phyloP scores from a whole-genome alignment of 2,329 filamentous ascomycete species.

The Aspergillus arachidicola region DNA sequence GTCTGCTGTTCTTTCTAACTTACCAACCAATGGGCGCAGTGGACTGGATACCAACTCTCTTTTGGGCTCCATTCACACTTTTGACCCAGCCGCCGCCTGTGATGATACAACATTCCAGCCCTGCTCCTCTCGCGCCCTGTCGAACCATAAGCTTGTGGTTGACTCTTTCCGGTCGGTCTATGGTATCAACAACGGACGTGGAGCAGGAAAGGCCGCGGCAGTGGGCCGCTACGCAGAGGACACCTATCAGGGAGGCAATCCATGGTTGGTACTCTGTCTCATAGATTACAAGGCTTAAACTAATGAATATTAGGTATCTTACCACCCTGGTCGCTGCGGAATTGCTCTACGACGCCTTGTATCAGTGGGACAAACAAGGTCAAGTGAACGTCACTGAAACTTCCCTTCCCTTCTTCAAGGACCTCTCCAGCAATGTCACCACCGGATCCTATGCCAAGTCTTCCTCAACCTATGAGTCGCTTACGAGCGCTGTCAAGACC shows the following conservation, averaged over 20 bases:
- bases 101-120: conserved; percentile 68
- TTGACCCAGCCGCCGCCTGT: conserved; percentile 29
- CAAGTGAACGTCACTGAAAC: conserved; percentile 64
- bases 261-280: conserved; percentile 66
- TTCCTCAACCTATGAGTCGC: conserved; percentile 52
- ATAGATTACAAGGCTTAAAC: background rate
- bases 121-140: conserved; percentile 66
- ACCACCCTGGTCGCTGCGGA: conserved; percentile 72
- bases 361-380: conserved; percentile 66
- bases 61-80: conserved; percentile 44
- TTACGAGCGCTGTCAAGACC: conserved; percentile 61
- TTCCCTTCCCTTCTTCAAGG: conserved; percentile 71
- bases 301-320: conserved; percentile 20
- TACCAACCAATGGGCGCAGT: conserved; percentile 60
- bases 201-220: conserved; percentile 33
- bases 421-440: conserved; percentile 60
- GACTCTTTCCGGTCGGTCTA: conserved; percentile 75
- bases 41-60: conserved; percentile 73
- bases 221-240: conserved; percentile 69
- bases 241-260: conserved; percentile 73
- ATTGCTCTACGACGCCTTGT: conserved; percentile 73
- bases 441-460: conserved; percentile 65
- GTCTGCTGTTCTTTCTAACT: conserved; percentile 65
- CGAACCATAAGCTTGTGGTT: conserved; percentile 73
- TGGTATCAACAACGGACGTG: conserved; percentile 47